These are phyloP conservation scores for Aspergillus avenaceus DNA, from an alignment of 495 filamentous ascomycete species.

Conservation along the genomic window DNA sequence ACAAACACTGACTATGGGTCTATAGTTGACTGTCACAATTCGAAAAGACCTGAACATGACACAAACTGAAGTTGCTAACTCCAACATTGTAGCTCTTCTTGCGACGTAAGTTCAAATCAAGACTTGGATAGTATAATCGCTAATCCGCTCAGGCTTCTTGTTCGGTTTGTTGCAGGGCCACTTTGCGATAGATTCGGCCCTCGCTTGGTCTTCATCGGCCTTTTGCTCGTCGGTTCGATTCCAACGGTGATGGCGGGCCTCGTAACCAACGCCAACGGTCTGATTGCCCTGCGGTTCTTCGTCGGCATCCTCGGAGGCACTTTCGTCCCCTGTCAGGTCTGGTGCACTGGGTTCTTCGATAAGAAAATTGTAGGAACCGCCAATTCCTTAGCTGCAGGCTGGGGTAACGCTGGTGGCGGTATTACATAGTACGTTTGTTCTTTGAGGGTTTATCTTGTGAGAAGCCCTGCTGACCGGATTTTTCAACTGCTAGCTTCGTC, in stretches of 20 bases:
- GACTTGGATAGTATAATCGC: background rate
- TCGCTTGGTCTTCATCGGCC: constrained; percentile 71
- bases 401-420: constrained; percentile 88
- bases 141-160: constrained; percentile 55
- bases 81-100: constrained; percentile 81
- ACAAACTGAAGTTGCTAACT: constrained; percentile 74
- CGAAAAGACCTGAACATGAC: constrained; percentile 71
- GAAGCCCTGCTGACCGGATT: background rate
- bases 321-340: constrained; percentile 95
- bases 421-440: constrained; percentile 53
- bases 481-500: constrained; percentile 58
- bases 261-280: constrained; percentile 62
- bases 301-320: constrained; percentile 86
- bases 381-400: constrained; percentile 80
- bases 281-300: constrained; percentile 83
- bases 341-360: constrained; percentile 94
- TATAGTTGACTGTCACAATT: constrained; percentile 69
- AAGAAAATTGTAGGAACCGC: constrained; percentile 92
- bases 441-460: background rate
- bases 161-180: constrained; percentile 79
- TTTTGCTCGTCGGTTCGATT: constrained; percentile 70
- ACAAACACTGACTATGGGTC: constrained; percentile 6
- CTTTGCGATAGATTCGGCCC: constrained; percentile 83
- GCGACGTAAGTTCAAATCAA: constrained; percentile 64
- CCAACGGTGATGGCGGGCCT: constrained; percentile 82